Evolutionary conservation across 2,329 filamentous ascomycete species (phyloP), one percentile per base, ranked within the genome.

Genomic region (Lizonia empirigonia): DNA sequence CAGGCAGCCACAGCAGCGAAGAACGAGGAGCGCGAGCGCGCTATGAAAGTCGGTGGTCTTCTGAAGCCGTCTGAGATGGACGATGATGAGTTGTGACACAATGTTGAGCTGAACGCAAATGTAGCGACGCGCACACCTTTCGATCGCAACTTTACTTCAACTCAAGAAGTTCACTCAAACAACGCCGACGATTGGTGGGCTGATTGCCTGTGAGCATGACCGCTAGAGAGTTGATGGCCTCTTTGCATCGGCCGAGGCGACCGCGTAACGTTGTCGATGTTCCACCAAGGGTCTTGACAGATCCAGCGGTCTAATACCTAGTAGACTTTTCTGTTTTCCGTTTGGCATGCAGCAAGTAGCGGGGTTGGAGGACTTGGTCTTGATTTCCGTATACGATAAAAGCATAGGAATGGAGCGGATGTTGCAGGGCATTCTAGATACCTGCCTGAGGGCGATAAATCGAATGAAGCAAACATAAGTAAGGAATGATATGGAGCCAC

Each of bases 61-160:
- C 81, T 99, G 68, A 97, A 99, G 81, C 95, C 94, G 40, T 94
- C 91, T n/a, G 94, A 99, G 74, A 84, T 99, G 70, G 93, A 91
- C 42, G 86, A 88, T 55, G 77, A 82, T 68, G 89, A 92, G 76
- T 82, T 92, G 76, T 97, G 91, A 96, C 90, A 92, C 36, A 61
- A 72, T 62, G 69, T 76, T 66, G 75, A 76, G 56, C 68, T 76
- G 54, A 65, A 64, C 26, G 63, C 66, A 40, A 56, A 56, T 50
- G 64, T 58, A 60, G 69, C 73, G 32, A 71, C 67, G 54, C 71
- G 72, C 55, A 74, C 71, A 38, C 69, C 70, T 46, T 74, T 67
- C 56, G 72, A 74, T 38, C 58, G 51, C 38, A 47, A 40, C 45
- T 30, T 50, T 18, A 40, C 39, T 4, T 39, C 35, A 35, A 40